Evolutionary conservation across 2,329 filamentous ascomycete species (phyloP).

Genomic region (Helotiales sp.): DNA sequence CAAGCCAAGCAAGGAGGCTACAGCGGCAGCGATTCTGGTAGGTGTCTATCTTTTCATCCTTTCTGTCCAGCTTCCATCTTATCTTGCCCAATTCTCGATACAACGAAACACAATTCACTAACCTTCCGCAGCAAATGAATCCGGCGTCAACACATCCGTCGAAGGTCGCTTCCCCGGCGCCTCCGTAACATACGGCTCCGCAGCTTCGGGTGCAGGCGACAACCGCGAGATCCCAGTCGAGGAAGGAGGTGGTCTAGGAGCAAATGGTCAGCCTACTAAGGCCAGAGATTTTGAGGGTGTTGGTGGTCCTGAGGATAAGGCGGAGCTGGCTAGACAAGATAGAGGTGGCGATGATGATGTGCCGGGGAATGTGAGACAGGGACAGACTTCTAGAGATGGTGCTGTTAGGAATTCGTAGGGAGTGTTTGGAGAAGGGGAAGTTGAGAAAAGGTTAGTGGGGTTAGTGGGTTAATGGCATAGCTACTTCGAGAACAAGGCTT

Average conservation of each 20-base stretch:
- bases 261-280: conserved; percentile 40
- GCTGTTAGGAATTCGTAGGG: background rate
- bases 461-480: too few species aligned
- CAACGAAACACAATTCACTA: background rate
- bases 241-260: conserved; percentile 45
- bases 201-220: conserved; percentile 43
- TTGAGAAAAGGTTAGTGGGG: background rate
- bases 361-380: conserved; percentile 21
- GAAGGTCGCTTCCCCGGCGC: conserved; percentile 45
- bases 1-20: conserved; percentile 38
- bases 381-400: conserved; percentile 32
- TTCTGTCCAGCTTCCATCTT: background rate
- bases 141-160: conserved; percentile 46
- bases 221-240: conserved; percentile 47
- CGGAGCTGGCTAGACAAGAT: conserved; percentile 19
- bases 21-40: conserved; percentile 40
- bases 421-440: background rate
- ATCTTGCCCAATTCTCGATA: too few species aligned
- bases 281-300: conserved; percentile 48
- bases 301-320: conserved; percentile 48
- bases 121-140: conserved; percentile 40
- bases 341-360: background rate
- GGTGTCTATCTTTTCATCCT: background rate
- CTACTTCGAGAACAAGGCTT: too few species aligned
- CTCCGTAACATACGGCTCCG: conserved; percentile 43